Evolutionary conservation across 2,329 filamentous ascomycete genomes (phyloP).

Genomic region (Colletotrichum cuscutae): DNA sequence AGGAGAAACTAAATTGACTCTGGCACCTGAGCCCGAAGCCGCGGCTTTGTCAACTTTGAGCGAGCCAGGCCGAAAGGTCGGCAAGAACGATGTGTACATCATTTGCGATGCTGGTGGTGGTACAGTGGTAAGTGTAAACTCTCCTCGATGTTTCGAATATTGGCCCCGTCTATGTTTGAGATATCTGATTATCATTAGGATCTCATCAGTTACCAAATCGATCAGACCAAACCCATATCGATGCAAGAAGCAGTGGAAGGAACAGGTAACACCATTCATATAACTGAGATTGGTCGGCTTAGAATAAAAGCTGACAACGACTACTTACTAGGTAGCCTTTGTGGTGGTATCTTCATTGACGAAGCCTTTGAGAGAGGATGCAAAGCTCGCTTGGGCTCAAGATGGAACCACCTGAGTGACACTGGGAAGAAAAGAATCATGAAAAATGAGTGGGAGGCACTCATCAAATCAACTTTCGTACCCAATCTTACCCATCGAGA

Average conservation of each 20-base stretch:
- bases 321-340: conserved; percentile 45
- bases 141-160: neutral
- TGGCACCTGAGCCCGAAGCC: conserved; percentile 56
- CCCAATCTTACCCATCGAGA: neutral
- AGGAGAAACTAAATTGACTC: conserved; percentile 44
- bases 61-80: conserved; percentile 26
- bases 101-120: conserved; percentile 50
- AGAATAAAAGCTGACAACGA: too few relatives aligned
- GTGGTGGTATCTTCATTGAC: conserved; percentile 52
- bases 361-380: conserved; percentile 46
- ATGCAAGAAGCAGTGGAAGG: conserved; percentile 51
- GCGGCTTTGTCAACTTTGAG: conserved; percentile 51
- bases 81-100: conserved; percentile 40
- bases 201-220: conserved; percentile 52
- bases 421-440: conserved; percentile 15
- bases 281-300: too few relatives aligned
- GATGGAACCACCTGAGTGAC: conserved; percentile 16
- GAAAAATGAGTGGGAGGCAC: conserved; percentile 39
- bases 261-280: conserved; percentile 40
- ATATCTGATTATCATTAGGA: conserved; percentile 39
- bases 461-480: conserved; percentile 39
- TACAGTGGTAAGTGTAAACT: conserved; percentile 38
- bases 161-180: too few relatives aligned
- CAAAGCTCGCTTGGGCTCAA: conserved; percentile 15
- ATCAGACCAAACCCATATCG: conserved; percentile 36